Conservation (phyloP, 176 grass and related monocot species). For the Oryza rufipogon region DNA sequence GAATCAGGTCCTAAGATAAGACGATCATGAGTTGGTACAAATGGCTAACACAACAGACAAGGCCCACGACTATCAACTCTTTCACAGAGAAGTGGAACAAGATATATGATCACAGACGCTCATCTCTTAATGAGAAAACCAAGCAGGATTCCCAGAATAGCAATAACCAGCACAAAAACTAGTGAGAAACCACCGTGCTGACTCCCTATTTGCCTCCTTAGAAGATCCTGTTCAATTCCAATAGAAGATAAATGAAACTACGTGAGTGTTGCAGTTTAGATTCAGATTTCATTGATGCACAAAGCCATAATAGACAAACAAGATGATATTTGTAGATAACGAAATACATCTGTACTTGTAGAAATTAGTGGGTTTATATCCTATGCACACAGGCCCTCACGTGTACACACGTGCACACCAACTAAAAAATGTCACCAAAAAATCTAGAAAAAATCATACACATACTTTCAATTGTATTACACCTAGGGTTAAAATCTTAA, state of each 20-base stretch:
- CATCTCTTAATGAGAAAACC: constrained; percentile 76
- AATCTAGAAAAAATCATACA: too few species aligned
- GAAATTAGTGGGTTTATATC: constrained; percentile 26
- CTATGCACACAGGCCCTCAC: too few species aligned
- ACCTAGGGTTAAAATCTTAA: too few species aligned
- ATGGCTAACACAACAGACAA: constrained; percentile 36
- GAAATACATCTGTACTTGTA: neutral
- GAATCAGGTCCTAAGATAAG: constrained; percentile 41
- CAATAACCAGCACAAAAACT: constrained; percentile 58
- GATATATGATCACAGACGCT: constrained; percentile 34
- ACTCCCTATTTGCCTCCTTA: constrained; percentile 64
- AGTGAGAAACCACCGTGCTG: constrained; percentile 64
- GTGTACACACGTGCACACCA: too few species aligned
- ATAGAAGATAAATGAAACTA: constrained; percentile 22
- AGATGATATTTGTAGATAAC: constrained; percentile 3
- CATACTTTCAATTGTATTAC: too few species aligned
- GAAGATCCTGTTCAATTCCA: constrained; percentile 58
- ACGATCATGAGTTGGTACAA: constrained; percentile 31
- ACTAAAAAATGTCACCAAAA: too few species aligned
- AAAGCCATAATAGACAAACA: constrained; percentile 3
- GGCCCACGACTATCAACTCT: constrained; percentile 21
- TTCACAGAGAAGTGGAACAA: constrained; percentile 21
- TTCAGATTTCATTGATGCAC: constrained; percentile 15
- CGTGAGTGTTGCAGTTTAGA: neutral
- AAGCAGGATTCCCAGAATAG: constrained; percentile 77